phyloP scores from a whole-genome alignment of 352 stramenopile genomes.

The Peronospora destructor region DNA sequence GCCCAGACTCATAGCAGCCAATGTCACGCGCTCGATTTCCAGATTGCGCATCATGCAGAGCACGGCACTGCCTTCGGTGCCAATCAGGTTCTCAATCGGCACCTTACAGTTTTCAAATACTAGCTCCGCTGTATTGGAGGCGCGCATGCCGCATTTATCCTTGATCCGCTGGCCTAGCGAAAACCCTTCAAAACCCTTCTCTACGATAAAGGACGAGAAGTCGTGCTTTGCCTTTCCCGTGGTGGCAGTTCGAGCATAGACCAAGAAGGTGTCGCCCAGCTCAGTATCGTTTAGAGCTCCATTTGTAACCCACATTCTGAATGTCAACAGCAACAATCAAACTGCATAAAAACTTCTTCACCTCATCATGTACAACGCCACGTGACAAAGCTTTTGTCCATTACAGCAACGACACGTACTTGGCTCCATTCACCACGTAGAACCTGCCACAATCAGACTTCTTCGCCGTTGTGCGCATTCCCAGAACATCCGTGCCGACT shows the following conservation, averaged over 20 bases:
- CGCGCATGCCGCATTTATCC: constrained; percentile 97
- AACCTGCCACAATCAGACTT: constrained; percentile 80
- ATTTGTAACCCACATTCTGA: constrained; percentile 99
- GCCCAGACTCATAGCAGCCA: constrained; percentile 95
- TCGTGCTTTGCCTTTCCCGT: constrained; percentile 80
- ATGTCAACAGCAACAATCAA: neutral
- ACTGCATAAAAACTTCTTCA: constrained; percentile 1
- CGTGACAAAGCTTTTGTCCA: neutral
- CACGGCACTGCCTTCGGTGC: constrained; percentile 62
- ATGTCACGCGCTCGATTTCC: constrained; percentile 96
- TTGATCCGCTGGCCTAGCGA: constrained; percentile 96
- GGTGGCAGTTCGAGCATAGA: constrained; percentile 95
- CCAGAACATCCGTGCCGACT: constrained; percentile 91
- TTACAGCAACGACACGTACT: constrained; percentile 35
- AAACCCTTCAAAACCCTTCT: constrained; percentile 96
- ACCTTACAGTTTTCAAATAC: constrained; percentile 97
- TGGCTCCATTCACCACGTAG: constrained; percentile 88
- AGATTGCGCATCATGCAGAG: constrained; percentile 96
- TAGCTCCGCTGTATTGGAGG: constrained; percentile 95
- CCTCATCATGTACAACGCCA: neutral
- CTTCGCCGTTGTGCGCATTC: constrained; percentile 93
- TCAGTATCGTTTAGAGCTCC: constrained; percentile 92
- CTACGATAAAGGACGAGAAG: constrained; percentile 96
- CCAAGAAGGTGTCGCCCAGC: constrained; percentile 95
- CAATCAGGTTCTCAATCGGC: constrained; percentile 90